These are phyloP conservation scores for Kingdonia uniflora DNA, from an alignment of 164 flowering plant genomes.

Conservation along the genomic window DNA sequence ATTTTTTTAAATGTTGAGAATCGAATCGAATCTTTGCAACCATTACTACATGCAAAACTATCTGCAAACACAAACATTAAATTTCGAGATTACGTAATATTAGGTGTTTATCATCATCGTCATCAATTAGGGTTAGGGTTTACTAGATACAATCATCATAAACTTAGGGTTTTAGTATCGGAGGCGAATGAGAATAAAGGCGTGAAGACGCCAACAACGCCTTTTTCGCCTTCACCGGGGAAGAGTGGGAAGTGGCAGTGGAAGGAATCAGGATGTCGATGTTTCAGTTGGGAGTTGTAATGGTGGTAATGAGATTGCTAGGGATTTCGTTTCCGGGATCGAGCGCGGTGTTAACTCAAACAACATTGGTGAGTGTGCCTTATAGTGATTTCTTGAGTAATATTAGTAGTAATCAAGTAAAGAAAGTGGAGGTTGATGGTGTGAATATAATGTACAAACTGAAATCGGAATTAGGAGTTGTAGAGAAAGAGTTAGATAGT, in stretches of 20 bases:
- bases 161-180: no score
- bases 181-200: constrained; percentile 19
- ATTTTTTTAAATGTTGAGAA: no score
- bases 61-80: no score
- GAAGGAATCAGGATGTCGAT: constrained; percentile 73
- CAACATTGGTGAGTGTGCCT: constrained; percentile 66
- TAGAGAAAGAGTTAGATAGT: constrained; percentile 18
- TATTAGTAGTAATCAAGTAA: constrained; percentile 62
- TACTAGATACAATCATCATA: no score
- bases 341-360: constrained; percentile 53
- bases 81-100: no score
- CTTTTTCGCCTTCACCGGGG: constrained; percentile 19
- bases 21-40: no score
- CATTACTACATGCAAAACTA: no score
- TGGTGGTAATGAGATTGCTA: constrained; percentile 77
- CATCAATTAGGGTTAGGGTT: no score
- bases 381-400: constrained; percentile 89
- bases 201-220: constrained; percentile 16
- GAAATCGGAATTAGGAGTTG: constrained; percentile 28
- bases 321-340: constrained; percentile 76
- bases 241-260: constrained; percentile 60
- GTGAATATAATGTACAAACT: constrained; percentile 80
- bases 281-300: constrained; percentile 67
- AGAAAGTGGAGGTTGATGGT: constrained; percentile 93
- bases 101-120: no score